Percentiles rank a stretch among this genome's conserved stretches.
These are phyloP conservation scores for Trifolium repens DNA, from an alignment of 306 rosid species.

Conservation along the genomic window DNA sequence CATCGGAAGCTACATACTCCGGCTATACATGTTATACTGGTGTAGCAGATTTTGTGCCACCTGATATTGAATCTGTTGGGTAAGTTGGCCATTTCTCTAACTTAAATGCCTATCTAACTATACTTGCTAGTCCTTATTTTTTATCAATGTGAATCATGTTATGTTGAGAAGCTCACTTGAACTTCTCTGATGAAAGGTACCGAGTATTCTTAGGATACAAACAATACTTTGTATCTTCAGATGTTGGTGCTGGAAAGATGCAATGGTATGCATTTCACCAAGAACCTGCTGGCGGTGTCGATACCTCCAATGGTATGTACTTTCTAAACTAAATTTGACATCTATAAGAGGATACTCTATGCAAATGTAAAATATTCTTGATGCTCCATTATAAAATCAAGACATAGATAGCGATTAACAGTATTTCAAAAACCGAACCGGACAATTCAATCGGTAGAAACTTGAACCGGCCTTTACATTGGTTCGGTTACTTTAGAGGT, in stretches of 20 bases:
- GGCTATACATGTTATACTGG: constrained; percentile 98
- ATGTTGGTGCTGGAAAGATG: constrained; percentile 97
- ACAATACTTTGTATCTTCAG: constrained; percentile 97
- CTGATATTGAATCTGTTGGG: constrained; percentile 96
- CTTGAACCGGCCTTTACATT: not conserved
- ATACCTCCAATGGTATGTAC: constrained; percentile 62
- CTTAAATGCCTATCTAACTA: constrained; percentile 19
- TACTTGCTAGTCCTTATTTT: constrained; percentile 11
- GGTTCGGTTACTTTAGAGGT: not conserved
- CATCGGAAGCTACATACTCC: constrained; percentile 69
- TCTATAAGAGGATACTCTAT: not conserved
- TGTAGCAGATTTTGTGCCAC: constrained; percentile 89
- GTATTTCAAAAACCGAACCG: not conserved
- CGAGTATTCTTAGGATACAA: constrained; percentile 99
- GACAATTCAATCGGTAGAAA: not conserved
- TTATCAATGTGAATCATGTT: not conserved
- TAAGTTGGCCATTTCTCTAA: constrained; percentile 42
- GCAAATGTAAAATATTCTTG: not conserved
- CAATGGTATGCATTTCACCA: constrained; percentile 97
- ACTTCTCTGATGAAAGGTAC: constrained; percentile 67
- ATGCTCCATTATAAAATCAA: not conserved
- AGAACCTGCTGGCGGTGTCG: constrained; percentile 82
- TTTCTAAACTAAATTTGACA: constrained; percentile 36
- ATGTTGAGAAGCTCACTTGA: constrained; percentile 41
- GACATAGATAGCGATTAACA: not conserved